These are phyloP conservation scores for Vitellaria paradoxa DNA, from an alignment of 179 eudicot species.

Conservation along the genomic window DNA sequence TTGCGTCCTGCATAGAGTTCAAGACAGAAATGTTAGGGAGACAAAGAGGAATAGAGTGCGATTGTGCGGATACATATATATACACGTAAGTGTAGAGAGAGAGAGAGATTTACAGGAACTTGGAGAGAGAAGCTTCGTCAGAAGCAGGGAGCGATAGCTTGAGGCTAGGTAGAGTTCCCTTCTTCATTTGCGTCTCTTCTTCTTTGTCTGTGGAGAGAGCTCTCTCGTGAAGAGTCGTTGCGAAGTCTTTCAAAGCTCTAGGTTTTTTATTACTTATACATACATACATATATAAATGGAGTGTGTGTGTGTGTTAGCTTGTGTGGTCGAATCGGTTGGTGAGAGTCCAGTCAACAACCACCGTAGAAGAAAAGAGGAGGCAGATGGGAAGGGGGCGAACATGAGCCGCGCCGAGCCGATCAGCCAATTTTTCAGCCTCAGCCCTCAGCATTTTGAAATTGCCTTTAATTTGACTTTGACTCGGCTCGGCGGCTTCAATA, in stretches of 20 bases:
- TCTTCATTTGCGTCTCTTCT: constrained; percentile 36
- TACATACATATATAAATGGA: not conserved
- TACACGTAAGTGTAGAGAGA: not conserved
- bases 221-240: constrained; percentile 24
- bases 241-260: constrained; percentile 20
- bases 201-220: not conserved
- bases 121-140: constrained; percentile 59
- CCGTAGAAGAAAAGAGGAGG: not conserved
- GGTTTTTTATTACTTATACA: not conserved
- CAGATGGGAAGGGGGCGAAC: not conserved
- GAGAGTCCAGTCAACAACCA: not conserved
- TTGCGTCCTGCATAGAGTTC: constrained; percentile 48
- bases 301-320: not conserved
- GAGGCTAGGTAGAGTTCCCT: constrained; percentile 50
- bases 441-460: too few species aligned
- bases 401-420: too few species aligned
- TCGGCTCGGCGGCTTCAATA: too few species aligned
- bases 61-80: not conserved
- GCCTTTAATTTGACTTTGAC: too few species aligned
- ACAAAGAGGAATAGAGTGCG: not conserved
- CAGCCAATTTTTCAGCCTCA: too few species aligned
- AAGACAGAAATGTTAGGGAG: not conserved
- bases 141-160: constrained; percentile 72
- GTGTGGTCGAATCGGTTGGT: not conserved
- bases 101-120: constrained; percentile 51